Evolutionary conservation across 768 basidiomycete species (phyloP), one percentile per base, ranked within the genome.

Genomic region (Tephrocybe sp.): DNA sequence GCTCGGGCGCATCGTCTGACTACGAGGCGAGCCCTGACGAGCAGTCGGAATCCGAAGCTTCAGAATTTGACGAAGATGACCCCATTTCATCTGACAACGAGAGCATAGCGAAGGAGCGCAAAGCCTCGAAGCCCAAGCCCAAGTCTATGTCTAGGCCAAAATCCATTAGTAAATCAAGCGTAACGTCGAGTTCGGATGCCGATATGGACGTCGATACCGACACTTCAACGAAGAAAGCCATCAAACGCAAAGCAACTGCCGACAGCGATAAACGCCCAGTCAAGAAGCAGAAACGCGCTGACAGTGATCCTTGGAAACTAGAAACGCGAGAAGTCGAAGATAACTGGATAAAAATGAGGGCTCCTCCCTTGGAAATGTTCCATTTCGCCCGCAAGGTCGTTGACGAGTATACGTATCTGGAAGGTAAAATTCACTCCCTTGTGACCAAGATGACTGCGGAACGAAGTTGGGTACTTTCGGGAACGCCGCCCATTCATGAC

Each of bases 401-500:
- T 34, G 94, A 97, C 67, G 94, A 97, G 63, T 97, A 94, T 65
- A 94, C 93, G 1, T 97, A 97, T 60, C 76, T 94, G 19, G 83
- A 86, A 21, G 91, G 88, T 46, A 84, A 88, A 58, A 76, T 84
- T 6, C 86, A 89, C 53, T 76, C 89, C 2, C 75, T 93, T 58
- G 78, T 95, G 30, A 91, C 89, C 2, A 79, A 78, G 41, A 68
- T 94, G 18, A 80, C 82, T 10, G 85, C 90, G 0, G 83, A 86
- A 42, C 78, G 90, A 37, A 87, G 85, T 47, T 97, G 94, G 94
- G 91, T 97, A 5, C 76, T 97, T n/a, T 97, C 94, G 2, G 94
- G 94, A 11, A 97, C 94, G 19, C 94, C 94, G 7, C 94, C 94
- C 0, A 86, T 92, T 46, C 86, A 88, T 49, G 90, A 94, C 64